A percentile compares a stretch with the other conserved stretches of the same genome.
phyloP scores from a whole-genome alignment of 2,329 filamentous ascomycete genomes.

The Claviceps purpurea region DNA sequence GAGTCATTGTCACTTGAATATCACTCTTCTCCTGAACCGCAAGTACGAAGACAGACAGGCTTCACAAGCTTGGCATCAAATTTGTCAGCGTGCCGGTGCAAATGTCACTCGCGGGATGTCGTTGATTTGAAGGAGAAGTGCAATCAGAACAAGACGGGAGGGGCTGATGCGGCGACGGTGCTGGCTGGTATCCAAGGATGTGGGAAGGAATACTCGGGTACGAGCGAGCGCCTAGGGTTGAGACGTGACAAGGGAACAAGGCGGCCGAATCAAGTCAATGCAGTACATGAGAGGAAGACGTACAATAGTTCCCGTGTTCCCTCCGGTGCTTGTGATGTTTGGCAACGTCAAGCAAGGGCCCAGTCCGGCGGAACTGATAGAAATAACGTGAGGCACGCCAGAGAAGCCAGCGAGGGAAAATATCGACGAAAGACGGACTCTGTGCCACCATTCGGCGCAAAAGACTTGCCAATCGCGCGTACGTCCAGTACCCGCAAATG shows the following conservation, averaged over 20 bases:
- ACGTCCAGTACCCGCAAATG: background rate
- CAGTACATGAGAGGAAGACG: background rate
- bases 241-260: background rate
- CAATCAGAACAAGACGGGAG: background rate
- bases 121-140: background rate
- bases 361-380: background rate
- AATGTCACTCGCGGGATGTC: background rate
- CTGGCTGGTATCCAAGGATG: background rate
- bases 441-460: background rate
- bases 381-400: background rate
- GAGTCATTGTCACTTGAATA: constrained; percentile 19
- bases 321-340: too few species aligned
- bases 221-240: background rate
- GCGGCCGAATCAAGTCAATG: background rate
- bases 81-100: background rate
- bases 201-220: background rate
- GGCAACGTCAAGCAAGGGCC: too few species aligned
- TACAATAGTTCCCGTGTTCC: background rate
- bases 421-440: background rate
- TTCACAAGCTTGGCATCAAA: background rate
- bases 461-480: background rate
- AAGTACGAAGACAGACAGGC: background rate
- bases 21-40: too few species aligned
- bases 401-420: background rate
- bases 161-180: too few species aligned